These are phyloP conservation scores for Penicillium sp. DNA, from an alignment of 2,329 filamentous ascomycete genomes.

Conservation along the genomic window DNA sequence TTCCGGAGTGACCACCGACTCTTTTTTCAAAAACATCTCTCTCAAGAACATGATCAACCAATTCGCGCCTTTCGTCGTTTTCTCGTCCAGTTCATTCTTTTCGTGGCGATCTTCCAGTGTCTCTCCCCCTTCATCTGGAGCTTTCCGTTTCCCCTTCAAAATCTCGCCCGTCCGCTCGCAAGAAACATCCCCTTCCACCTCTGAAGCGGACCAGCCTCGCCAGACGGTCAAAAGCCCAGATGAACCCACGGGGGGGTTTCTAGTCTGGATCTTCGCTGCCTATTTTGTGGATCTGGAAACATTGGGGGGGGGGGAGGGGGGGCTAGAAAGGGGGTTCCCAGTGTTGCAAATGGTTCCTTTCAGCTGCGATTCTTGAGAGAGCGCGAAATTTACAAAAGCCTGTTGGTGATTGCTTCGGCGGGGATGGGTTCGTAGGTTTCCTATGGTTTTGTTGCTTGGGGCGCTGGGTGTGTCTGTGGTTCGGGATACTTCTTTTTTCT, in stretches of 20 bases:
- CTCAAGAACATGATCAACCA: constrained; percentile 2
- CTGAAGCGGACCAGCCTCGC: not conserved
- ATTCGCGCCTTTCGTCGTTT: not conserved
- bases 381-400: not conserved
- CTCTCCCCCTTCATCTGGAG: not conserved
- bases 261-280: not conserved
- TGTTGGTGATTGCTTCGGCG: not conserved
- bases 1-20: not conserved
- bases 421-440: not conserved
- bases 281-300: not conserved
- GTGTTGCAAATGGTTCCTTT: not conserved
- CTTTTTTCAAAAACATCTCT: not conserved
- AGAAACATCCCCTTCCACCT: not conserved
- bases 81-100: constrained; percentile 19
- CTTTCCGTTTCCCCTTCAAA: not conserved
- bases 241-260: not conserved
- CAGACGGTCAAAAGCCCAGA: not conserved
- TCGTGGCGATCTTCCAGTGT: not conserved
- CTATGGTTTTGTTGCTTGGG: constrained; percentile 1
- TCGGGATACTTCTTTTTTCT: not conserved
- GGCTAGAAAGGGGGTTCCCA: not conserved
- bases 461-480: constrained; percentile 6
- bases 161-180: not conserved
- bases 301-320: too few relatives aligned
- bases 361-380: not conserved